phyloP scores from a whole-genome alignment of 306 rosid species.

The Dryas drummondii region DNA sequence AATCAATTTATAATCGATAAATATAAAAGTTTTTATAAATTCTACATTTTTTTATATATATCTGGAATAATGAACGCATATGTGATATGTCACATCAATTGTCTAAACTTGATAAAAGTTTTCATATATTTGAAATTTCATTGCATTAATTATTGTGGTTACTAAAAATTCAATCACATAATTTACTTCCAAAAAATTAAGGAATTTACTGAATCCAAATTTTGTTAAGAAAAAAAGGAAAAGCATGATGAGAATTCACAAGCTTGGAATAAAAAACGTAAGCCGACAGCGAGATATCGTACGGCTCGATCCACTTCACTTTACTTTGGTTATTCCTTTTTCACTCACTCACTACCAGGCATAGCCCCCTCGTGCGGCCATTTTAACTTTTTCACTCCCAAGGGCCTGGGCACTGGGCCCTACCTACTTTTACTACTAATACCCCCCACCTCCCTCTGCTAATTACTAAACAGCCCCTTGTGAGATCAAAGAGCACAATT shows the following conservation, averaged over 20 bases:
- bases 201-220: no score
- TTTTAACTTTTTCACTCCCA: not conserved
- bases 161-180: no score
- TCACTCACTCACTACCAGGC: no score
- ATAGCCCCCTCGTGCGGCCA: constrained; percentile 4
- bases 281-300: not conserved
- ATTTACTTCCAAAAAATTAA: no score
- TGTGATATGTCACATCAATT: not conserved
- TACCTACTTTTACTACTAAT: constrained; percentile 1
- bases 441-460: not conserved
- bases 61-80: no score
- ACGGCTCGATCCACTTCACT: not conserved
- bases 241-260: not conserved
- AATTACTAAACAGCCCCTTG: not conserved
- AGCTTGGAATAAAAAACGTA: not conserved
- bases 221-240: not conserved
- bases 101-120: not conserved
- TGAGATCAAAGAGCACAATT: not conserved
- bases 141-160: not conserved
- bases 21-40: no score
- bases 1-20: not conserved
- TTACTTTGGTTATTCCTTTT: no score
- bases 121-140: no score
- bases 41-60: no score
- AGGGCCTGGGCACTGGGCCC: not conserved